Base-by-base conservation (phyloP, 208 protist genomes). In the Acanthamoeba triangularis region DNA sequence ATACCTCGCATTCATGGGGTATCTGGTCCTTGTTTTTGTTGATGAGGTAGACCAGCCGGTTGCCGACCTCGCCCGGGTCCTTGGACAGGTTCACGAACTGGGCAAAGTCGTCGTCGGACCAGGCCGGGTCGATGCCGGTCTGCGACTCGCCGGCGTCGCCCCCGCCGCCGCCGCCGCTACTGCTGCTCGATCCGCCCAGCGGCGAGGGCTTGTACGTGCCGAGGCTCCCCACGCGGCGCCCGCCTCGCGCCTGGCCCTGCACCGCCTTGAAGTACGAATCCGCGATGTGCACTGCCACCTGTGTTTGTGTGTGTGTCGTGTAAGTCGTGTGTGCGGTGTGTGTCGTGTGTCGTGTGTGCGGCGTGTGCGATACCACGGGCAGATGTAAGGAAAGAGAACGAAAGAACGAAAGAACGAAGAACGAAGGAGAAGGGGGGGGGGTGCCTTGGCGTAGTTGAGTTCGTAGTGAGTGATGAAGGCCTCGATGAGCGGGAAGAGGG, bases 401-500 rank as follows among this genome's bases (percentile, higher is more conserved):
- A 41, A 54, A 18, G 20, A 54, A 44, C 11, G 14, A 28, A 28
- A 82, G 23, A 49, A 80, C 35, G n/a, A n/a, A 80, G 35, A 80
- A 28, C 7, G 35, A 37, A 44, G 0, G 23, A 44, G 30, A 41
- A 33, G 4, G 41, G n/a, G n/a, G n/a, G n/a, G n/a, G n/a, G 1
- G 23, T 41, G 33, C 54, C 88, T 93, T 93, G 33, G 54, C 41
- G 61, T 93, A 93, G 37, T 78, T 52, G 37, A 93, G 88, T 4
- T 80, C n/a, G 44, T 93, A 63, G 63, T 78, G 54, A 28, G 88
- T 78, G 63, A 93, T 78, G 63, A 93, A 94, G 90, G 69, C 41
- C n/a, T 94, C 69, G 56, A 84, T 84, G 33, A 94, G 90, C 47
- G 63, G 67, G 72, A 94, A 94, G 65, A 84, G 52, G 52, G 69